A percentile compares a stretch with the other conserved stretches of the same genome.
Evolutionary conservation across 495 filamentous ascomycete genomes (phyloP).

Genomic region (Aspergillus haitiensis): DNA sequence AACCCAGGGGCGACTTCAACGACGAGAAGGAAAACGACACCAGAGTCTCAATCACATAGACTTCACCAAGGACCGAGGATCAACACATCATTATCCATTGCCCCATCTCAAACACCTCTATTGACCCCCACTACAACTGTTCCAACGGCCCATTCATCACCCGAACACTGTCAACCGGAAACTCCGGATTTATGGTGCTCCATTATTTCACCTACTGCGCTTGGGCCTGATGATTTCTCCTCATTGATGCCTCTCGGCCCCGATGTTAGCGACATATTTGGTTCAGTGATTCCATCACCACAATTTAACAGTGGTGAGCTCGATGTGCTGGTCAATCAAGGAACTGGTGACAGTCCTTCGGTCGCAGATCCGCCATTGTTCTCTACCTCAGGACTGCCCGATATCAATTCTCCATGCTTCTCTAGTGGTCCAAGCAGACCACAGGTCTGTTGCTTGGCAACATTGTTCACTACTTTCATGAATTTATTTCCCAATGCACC

Average conservation of each 20-base stretch:
- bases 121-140: constrained; percentile 4
- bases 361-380: constrained; percentile 5
- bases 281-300: constrained; percentile 5
- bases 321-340: background rate
- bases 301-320: background rate
- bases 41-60: background rate
- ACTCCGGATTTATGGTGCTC: constrained; percentile 10
- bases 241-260: constrained; percentile 3
- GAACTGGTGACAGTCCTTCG: background rate
- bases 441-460: background rate
- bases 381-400: background rate
- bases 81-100: background rate
- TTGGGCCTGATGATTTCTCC: constrained; percentile 4
- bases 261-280: constrained; percentile 5
- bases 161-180: constrained; percentile 2
- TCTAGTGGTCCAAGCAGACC: background rate
- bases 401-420: background rate
- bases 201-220: background rate
- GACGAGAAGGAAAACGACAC: background rate
- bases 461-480: background rate
- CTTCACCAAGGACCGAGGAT: background rate
- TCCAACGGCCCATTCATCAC: background rate
- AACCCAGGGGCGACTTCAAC: constrained; percentile 8
- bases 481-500: constrained; percentile 5
- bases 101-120: constrained; percentile 1